Percentiles rank a stretch among this genome's conserved stretches.
phyloP scores from a whole-genome alignment of 176 grass and related monocot genomes.

The Pontederia paniculata region DNA sequence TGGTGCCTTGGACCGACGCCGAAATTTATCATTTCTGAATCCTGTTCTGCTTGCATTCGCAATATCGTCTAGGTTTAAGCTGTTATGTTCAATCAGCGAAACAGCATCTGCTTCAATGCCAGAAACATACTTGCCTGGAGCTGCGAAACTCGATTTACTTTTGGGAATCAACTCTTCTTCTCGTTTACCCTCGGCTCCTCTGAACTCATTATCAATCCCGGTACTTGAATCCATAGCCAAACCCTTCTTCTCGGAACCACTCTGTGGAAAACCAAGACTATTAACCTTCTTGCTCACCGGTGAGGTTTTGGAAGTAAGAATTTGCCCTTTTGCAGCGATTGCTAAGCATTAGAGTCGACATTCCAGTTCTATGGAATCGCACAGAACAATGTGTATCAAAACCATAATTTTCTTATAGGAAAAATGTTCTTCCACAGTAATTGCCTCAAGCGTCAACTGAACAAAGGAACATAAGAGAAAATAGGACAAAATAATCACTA shows the following conservation, averaged over 20 bases:
- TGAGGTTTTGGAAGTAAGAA: constrained; percentile 27
- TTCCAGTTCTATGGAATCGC: neutral
- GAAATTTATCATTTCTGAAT: constrained; percentile 34
- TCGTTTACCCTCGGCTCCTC: constrained; percentile 10
- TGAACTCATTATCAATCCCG: constrained; percentile 12
- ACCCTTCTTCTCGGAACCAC: constrained; percentile 35
- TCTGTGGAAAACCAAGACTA: constrained; percentile 59
- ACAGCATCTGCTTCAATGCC: constrained; percentile 16
- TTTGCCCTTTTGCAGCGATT: constrained; percentile 58
- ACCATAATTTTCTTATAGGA: neutral
- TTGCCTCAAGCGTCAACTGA: neutral
- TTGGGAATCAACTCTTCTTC: constrained; percentile 15
- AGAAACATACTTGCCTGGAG: constrained; percentile 17
- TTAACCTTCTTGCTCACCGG: constrained; percentile 45
- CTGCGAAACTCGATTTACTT: constrained; percentile 6
- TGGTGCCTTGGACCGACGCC: constrained; percentile 28
- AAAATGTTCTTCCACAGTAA: neutral
- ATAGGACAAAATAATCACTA: neutral
- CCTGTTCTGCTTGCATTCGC: constrained; percentile 24
- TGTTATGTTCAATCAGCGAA: constrained; percentile 20
- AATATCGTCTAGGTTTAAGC: constrained; percentile 20
- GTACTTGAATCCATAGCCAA: constrained; percentile 12
- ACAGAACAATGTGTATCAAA: neutral
- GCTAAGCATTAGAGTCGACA: neutral
- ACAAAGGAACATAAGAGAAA: neutral